Evolutionary conservation across 129 eudicot species (phyloP), one percentile per base, ranked within the genome.

Genomic region (Chrysanthemum makinoi): DNA sequence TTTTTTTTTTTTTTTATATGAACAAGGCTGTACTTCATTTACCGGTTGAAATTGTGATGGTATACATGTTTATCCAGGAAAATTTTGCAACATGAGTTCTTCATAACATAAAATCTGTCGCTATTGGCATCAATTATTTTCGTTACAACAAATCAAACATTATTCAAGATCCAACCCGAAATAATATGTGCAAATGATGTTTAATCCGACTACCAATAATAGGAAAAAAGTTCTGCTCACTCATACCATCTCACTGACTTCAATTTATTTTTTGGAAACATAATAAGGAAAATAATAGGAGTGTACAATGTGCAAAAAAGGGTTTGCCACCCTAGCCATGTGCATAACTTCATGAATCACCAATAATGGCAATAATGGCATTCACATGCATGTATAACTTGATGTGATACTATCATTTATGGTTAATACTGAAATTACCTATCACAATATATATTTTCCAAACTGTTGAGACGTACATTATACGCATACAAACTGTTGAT

Each of bases 301-400:
- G 66, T 75, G 66, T 75, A 69, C 20, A 62, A 53, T 39, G 54
- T 77, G 59, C 66, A 70, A 77, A 66, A 70, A 77, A 77, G 76
- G 66, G 72, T 70, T 70, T 70, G 77, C 81, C 81, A 77, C 72
- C 75, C 77, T 77, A 77, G 81, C 81, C 77, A 77, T 77, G 77
- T 71, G 77, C 77, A 52, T 43, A 70, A 64, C 72, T 77, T 66
- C 66, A 70, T 55, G 77, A 70, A 70, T 43, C 77, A 77, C 67
- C 71, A 77, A 62, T 77, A 69, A 69, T 44, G 35, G 62, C 76
- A 70, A 77, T 77, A 71, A 77, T 63, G 77, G 59, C 72, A 26
- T 70, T 71, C 81, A 77, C 81, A 64, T 77, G 81, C 72, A 63
- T 77, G 67, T 53, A 64, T 63, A 77, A 64, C 77, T 70, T 77